Conservation (phyloP, 768 basidiomycete species). For the Gloeostereum incarnatum region DNA sequence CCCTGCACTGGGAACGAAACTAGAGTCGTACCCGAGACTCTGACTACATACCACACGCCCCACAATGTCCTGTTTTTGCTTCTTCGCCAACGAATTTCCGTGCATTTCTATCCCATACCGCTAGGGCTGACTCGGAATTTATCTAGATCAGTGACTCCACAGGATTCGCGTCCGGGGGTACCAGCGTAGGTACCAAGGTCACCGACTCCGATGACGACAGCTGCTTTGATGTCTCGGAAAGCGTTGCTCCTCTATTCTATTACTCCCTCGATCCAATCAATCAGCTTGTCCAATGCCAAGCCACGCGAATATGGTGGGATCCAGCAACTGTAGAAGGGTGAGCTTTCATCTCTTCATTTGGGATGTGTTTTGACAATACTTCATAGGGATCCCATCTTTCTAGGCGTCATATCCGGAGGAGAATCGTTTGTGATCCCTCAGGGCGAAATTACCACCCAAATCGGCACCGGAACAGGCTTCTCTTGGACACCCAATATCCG, state of each 20-base stretch:
- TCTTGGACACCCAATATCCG: conserved; percentile 57
- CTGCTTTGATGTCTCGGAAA: conserved; percentile 47
- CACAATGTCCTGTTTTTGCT: not conserved
- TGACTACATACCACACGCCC: not conserved
- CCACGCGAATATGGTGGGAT: conserved; percentile 63
- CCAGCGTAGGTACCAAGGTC: conserved; percentile 58
- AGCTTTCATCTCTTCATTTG: conserved; percentile 8
- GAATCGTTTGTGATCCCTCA: conserved; percentile 60
- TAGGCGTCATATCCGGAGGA: conserved; percentile 74
- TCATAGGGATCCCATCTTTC: conserved; percentile 46
- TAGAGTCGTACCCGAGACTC: too few relatives aligned
- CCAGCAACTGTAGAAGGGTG: conserved; percentile 43
- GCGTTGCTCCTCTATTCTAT: conserved; percentile 42
- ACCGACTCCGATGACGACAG: conserved; percentile 35
- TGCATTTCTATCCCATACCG: too few relatives aligned
- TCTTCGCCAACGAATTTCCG: conserved; percentile 4
- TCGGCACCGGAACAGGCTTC: conserved; percentile 38
- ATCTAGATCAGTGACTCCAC: conserved; percentile 47
- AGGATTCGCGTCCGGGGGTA: conserved; percentile 67
- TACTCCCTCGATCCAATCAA: conserved; percentile 55
- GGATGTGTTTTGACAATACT: not conserved
- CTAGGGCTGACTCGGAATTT: too few relatives aligned
- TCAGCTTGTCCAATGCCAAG: conserved; percentile 54
- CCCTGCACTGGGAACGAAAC: too few relatives aligned
- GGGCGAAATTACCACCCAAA: conserved; percentile 29